phyloP scores from a whole-genome alignment of 2,329 filamentous ascomycete species.

The Cladorrhinum sp. region DNA sequence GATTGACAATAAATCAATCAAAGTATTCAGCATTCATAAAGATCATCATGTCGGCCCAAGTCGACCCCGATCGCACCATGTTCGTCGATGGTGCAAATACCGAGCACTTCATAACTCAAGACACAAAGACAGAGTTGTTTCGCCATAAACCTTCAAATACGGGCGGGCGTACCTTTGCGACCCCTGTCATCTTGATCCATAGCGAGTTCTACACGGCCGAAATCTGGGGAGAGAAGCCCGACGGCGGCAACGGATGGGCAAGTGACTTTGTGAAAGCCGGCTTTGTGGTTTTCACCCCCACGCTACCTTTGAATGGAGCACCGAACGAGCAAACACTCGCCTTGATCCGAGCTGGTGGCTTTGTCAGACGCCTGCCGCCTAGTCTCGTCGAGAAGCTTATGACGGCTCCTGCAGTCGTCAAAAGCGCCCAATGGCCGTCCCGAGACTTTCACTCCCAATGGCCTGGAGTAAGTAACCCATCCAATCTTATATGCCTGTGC shows the following conservation, averaged over 20 bases:
- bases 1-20: not conserved
- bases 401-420: conserved; percentile 31
- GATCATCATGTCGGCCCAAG: not conserved
- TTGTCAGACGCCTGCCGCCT: not conserved
- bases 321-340: not conserved
- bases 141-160: not conserved
- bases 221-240: conserved; percentile 8
- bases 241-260: conserved; percentile 1
- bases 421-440: conserved; percentile 25
- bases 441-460: conserved; percentile 37
- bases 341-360: not conserved
- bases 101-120: not conserved
- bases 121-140: not conserved
- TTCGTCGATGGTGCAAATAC: not conserved
- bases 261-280: conserved; percentile 26
- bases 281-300: conserved; percentile 26
- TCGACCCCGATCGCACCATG: not conserved
- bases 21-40: not conserved
- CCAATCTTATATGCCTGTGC: not conserved
- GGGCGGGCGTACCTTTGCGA: too few species aligned
- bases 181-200: conserved; percentile 16
- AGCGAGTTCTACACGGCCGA: conserved; percentile 15
- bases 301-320: not conserved
- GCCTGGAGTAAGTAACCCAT: conserved; percentile 33
- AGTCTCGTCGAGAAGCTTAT: conserved; percentile 31